Base-by-base conservation (phyloP, 257 asterid genomes). In the Voacanga thouarsii region DNA sequence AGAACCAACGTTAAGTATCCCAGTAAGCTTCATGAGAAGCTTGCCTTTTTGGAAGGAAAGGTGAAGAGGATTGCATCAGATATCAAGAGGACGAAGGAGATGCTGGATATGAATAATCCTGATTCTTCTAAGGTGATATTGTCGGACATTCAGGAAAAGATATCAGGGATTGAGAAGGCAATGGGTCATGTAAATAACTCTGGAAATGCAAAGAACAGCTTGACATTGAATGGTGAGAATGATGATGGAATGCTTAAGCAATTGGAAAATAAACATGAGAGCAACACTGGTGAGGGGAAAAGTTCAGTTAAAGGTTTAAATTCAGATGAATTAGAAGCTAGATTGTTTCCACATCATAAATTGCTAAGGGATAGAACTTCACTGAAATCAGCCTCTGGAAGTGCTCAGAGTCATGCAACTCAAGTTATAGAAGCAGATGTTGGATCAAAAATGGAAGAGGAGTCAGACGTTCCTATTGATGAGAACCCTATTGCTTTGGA, bases 271-370 rank as follows among this genome's bases (percentile, higher is more conserved):
- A 69, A n/a, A 37, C 83, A 74, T 14, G 83, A 71, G 57, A 83
- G 56, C 55, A 72, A 50, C 2, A 82, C 53, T 18, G 64, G 12
- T 77, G 88, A 83, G 71, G 80, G 76, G 65, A 87, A 81, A 79
- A 81, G 79, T 71, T 81, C 80, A 61, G 87, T 83, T 67, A 92
- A 85, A 76, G 94, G 90, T 68, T 77, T 93, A 79, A 90, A 86
- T 78, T 85, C 75, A 6, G 89, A 89, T 33, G 91, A 89, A 75
- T 41, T 91, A 60, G 96, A 92, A 78, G 91, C 90, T 0, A 83
- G 95, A 51, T 83, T 92, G 50, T 89, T 91, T 86, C 97, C 96
- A 61, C 96, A 92, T 84, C 92, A 88, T 77, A 92, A 91, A 84
- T 81, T 92, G 85, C 83, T 91, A 5, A 84, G 92, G 59, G 94